Evolutionary conservation across 2,329 filamentous ascomycete genomes (phyloP), one percentile per base, ranked within the genome.

Genomic region (Nothopassalora personata): DNA sequence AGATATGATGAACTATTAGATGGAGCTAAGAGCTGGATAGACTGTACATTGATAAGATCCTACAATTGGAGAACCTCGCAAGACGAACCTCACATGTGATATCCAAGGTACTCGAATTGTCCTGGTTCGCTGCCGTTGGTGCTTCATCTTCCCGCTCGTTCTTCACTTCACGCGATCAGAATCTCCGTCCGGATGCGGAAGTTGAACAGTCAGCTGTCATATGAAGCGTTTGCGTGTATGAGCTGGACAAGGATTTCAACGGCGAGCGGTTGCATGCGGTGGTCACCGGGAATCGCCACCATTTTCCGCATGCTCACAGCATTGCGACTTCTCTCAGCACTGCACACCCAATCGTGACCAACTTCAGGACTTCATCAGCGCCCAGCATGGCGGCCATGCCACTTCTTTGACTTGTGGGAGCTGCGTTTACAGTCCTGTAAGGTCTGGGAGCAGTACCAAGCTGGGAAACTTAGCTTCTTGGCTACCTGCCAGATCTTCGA

Each of bases 1-100:
- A 71, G 69, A 71, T 60, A 70, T 71, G 69, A 71, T 71, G 69
- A 70, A 68, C 49, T 71, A 69, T 60, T 70, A 64, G 55, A 58
- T 53, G 45, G 33, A n/a, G 43, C 27, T 27, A 28, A 5, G 7
- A 13, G 18, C 8, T 5, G 9, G 49, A 30, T 31, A 51, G n/a
- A 56, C 43, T 47, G 49, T 51, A 51, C 49, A 51, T 30, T 51
- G 49, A 31, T 11, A 51, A n/a, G 39, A 13, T 34, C 48, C 23
- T 15, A 23, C 27, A 15, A 15, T 51, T 2, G 36, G 10, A 43
- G 36, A 43, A 43, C 11, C 5, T 6, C 15, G 36, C 36, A 13
- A 43, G 31, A 11, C 31, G 8, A 34, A 9, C 31, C 36, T 43
- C 7, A 43, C 36, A n/a, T 43, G 36, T 43, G 36, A 43, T 6